Evolutionary conservation across 176 grass and related monocot genomes (phyloP), one percentile per base, ranked within the genome.

Genomic region (Chloris gayana): DNA sequence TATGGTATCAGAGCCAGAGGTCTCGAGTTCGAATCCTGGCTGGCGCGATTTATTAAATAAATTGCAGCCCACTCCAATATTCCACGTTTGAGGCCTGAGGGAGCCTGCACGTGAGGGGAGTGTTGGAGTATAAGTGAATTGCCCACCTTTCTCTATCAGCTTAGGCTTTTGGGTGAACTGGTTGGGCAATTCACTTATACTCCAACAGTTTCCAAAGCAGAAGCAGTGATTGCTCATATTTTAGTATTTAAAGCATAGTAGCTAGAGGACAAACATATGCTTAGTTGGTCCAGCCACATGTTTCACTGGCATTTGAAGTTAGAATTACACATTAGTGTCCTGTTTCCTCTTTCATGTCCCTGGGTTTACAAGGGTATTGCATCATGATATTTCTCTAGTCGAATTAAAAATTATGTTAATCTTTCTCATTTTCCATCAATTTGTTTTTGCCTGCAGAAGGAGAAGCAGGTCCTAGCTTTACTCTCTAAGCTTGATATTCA

Each of bases 401-500:
- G 64, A 15, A 49, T 45, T 2, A 50, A 73, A 60, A 26, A 39
- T 14, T 9, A 22, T 3, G 14, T 25, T 44, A 24, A 34, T 1
- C 9, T 53, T 29, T 32, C 6, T 54, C 51, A 24, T 57, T 57
- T 57, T 24, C 11, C 54, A 26, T 64, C 27, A 37, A 8, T 25
- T 25, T 35, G 14, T 70, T 9, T 64, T 64, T 72, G 57, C 72
- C n/a, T 3, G 59, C 75, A 98, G 96, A 89, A 76, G 77, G 96
- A 95, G 86, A 98, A 95, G 64, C 88, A 93, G 81, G 84, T 95
- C 25, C 51, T 98, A 69, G 81, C 92, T 89, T 86, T 84, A 73
- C 84, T 98, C 70, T 89, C 92, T 11, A 95, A 91, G 84, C 96
- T 98, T 89, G 96, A 98, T 6, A 72, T 84, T 24, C 83, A 91